Percentiles rank a stretch among this genome's conserved stretches.
These are phyloP conservation scores for Clarkia xantiana DNA, from an alignment of 345 rosid genomes.

Conservation along the genomic window DNA sequence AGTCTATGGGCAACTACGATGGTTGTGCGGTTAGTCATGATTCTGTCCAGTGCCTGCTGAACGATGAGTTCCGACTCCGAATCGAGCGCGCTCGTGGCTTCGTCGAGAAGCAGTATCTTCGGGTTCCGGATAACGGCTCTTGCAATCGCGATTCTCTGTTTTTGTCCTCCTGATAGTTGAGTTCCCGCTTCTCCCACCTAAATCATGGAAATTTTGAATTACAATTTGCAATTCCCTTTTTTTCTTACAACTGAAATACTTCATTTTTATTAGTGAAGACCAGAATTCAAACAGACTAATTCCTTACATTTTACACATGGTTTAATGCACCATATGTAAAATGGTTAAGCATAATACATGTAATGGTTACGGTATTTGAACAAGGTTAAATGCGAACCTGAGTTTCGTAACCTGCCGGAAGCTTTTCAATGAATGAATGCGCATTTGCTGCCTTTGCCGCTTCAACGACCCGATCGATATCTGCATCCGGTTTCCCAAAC, in stretches of 20 bases:
- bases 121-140: conserved; percentile 77
- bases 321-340: no score
- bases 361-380: no score
- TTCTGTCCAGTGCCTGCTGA: conserved; percentile 54
- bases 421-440: conserved; percentile 45
- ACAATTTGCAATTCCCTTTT: not conserved
- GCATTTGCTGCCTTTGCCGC: conserved; percentile 82
- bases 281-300: no score
- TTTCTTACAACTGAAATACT: no score
- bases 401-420: conserved; percentile 59
- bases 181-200: conserved; percentile 95
- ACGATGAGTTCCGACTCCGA: conserved; percentile 62
- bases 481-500: conserved; percentile 52
- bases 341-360: no score
- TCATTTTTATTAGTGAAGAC: no score
- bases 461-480: conserved; percentile 28
- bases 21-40: conserved; percentile 52
- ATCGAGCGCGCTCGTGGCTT: conserved; percentile 90
- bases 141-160: conserved; percentile 82
- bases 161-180: conserved; percentile 94
- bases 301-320: no score
- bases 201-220: conserved; percentile 7
- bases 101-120: conserved; percentile 64
- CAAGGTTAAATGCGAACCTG: conserved; percentile 25
- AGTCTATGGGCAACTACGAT: conserved; percentile 61